Percentiles rank a stretch among this genome's conserved stretches.
These are phyloP conservation scores for Scutellaria minor DNA, from an alignment of 257 asterid genomes.

Conservation along the genomic window DNA sequence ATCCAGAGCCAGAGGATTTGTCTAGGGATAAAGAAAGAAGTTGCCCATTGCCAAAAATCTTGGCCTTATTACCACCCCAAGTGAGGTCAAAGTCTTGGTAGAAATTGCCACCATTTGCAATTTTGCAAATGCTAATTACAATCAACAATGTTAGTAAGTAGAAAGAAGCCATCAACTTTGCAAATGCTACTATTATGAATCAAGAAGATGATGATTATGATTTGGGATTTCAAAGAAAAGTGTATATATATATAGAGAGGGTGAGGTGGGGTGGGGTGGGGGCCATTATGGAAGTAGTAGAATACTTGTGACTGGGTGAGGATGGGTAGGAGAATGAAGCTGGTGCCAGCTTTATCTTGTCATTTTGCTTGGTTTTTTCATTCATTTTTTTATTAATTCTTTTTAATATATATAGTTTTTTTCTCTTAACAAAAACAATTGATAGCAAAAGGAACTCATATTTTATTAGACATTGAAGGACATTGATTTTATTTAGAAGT, in stretches of 20 bases:
- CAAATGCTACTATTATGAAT: not conserved
- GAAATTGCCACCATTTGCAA: slow-evolving; percentile 46
- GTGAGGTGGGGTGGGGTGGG: not conserved
- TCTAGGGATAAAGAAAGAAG: slow-evolving; percentile 64
- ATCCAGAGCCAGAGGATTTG: slow-evolving; percentile 63
- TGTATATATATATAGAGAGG: slow-evolving; percentile 33
- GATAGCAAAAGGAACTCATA: too few species aligned
- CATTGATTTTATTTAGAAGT: slow-evolving; percentile 32
- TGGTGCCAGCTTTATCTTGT: slow-evolving; percentile 60
- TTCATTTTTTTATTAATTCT: not conserved
- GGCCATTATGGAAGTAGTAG: slow-evolving; percentile 36
- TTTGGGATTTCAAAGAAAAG: slow-evolving; percentile 30
- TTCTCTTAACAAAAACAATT: too few species aligned
- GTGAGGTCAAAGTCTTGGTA: slow-evolving; percentile 54
- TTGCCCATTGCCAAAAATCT: slow-evolving; percentile 55
- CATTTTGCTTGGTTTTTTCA: slow-evolving; percentile 17
- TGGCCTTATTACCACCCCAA: slow-evolving; percentile 63
- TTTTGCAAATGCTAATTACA: slow-evolving; percentile 33
- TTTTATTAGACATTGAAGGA: not conserved
- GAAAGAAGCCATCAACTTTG: slow-evolving; percentile 34
- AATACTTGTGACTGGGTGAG: slow-evolving; percentile 50
- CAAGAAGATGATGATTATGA: slow-evolving; percentile 6
- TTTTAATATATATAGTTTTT: too few species aligned
- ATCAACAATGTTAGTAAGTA: slow-evolving; percentile 11
- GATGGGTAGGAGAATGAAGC: slow-evolving; percentile 32